Percentiles rank a stretch among this genome's conserved stretches.
phyloP scores from a whole-genome alignment of 2,329 filamentous ascomycete genomes.

The Graphilbum ipis-grandicollis region DNA sequence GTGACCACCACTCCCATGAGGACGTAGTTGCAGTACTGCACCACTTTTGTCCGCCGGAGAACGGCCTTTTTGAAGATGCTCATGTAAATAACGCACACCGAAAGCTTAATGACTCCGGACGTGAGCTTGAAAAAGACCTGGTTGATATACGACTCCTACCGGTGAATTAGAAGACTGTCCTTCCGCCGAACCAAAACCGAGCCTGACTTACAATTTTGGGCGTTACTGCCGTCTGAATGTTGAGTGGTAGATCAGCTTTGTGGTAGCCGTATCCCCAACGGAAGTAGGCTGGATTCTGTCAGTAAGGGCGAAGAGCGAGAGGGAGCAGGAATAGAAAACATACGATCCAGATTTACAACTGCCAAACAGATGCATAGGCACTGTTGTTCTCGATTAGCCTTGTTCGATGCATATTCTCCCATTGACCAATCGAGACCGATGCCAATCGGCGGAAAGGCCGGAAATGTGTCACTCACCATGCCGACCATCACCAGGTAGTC shows the following conservation, averaged over 20 bases:
- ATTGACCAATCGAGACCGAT: too few species aligned
- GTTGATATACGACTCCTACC: not conserved
- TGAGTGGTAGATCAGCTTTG: not conserved
- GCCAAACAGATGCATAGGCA: not conserved
- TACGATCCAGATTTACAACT: constrained; percentile 1
- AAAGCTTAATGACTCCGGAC: constrained; percentile 1
- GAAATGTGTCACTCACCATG: not conserved
- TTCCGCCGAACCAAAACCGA: too few species aligned
- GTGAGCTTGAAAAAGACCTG: constrained; percentile 2
- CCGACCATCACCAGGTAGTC: not conserved
- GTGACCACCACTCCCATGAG: not conserved
- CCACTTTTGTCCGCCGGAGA: not conserved
- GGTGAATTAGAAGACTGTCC: not conserved
- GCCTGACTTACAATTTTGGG: constrained; percentile 1
- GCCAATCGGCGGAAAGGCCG: too few species aligned
- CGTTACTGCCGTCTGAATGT: not conserved
- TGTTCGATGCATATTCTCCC: too few species aligned
- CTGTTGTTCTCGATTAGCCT: not conserved
- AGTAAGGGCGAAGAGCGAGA: not conserved
- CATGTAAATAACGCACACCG: constrained; percentile 1
- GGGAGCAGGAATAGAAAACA: not conserved
- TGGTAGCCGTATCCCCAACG: constrained; percentile 3
- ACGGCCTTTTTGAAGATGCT: not conserved
- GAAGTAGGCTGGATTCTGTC: constrained; percentile 2
- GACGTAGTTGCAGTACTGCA: not conserved